Percentiles rank a stretch among this genome's conserved stretches.
phyloP scores from a whole-genome alignment of 352 stramenopile species.

The Globisporangium mamillatum region DNA sequence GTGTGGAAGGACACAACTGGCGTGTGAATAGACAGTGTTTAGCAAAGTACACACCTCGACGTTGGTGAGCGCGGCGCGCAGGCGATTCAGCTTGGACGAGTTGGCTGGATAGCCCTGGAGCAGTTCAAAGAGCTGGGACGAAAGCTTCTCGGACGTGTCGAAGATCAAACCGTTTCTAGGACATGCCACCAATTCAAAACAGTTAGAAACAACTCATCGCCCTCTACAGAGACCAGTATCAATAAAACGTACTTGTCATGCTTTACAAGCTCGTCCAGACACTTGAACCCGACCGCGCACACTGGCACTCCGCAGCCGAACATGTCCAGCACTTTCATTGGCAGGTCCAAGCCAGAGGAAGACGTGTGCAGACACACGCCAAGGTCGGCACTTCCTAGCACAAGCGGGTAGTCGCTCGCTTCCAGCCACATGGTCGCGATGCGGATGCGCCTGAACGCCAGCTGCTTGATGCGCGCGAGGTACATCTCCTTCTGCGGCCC shows the following conservation, averaged over 20 bases:
- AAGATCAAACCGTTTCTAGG: conserved; percentile 77
- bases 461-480: conserved; percentile 67
- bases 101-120: conserved; percentile 53
- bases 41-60: conserved; percentile 44
- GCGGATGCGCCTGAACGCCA: conserved; percentile 74
- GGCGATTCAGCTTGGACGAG: conserved; percentile 39
- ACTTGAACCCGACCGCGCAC: conserved; percentile 94
- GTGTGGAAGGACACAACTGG: background rate
- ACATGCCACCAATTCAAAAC: background rate
- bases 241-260: conserved; percentile 85
- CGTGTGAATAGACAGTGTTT: background rate
- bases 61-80: conserved; percentile 44
- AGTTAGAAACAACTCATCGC: background rate
- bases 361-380: conserved; percentile 99
- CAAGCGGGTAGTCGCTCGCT: conserved; percentile 93
- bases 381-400: conserved; percentile 94
- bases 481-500: conserved; percentile 93
- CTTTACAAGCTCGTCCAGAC: conserved; percentile 95
- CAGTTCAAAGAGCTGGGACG: conserved; percentile 56
- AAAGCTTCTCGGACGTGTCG: conserved; percentile 50
- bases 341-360: conserved; percentile 97
- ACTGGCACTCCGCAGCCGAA: conserved; percentile 97
- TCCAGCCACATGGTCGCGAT: conserved; percentile 97
- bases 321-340: conserved; percentile 99
- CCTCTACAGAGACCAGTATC: background rate